Conservation (phyloP, 768 basidiomycete genomes). For the Xanthoconium purpureum region DNA sequence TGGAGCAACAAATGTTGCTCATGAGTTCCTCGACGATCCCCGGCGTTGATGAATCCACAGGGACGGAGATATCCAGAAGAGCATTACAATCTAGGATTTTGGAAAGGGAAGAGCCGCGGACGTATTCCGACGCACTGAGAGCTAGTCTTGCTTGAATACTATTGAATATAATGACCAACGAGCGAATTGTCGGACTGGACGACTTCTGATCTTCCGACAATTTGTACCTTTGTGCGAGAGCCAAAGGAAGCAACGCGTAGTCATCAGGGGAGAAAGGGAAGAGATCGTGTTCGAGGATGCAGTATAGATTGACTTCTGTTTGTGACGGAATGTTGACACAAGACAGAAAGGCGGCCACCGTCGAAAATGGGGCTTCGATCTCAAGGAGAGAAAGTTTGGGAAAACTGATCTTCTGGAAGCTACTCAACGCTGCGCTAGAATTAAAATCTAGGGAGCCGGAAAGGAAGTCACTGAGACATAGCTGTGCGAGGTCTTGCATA, state of each 20-base stretch:
- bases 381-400: constrained; percentile 1
- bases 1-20: not conserved
- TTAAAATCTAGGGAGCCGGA: constrained; percentile 2
- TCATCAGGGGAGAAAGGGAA: not conserved
- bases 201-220: not conserved
- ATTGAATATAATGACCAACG: too few species aligned
- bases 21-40: not conserved
- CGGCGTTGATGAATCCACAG: not conserved
- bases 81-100: not conserved
- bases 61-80: not conserved
- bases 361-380: constrained; percentile 4
- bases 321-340: constrained; percentile 1
- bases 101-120: not conserved
- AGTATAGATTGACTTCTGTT: not conserved
- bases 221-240: not conserved
- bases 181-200: not conserved
- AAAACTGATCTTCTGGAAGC: not conserved
- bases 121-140: not conserved
- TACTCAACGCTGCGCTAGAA: not conserved
- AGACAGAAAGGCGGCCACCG: too few species aligned
- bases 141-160: too few species aligned
- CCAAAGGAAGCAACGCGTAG: not conserved
- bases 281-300: too few species aligned
- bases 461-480: constrained; percentile 33
- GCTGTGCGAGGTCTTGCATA: constrained; percentile 33